A percentile compares a stretch with the other conserved stretches of the same genome.
Conservation (phyloP, 2,329 filamentous ascomycete species). For the Cladosporium velox region DNA sequence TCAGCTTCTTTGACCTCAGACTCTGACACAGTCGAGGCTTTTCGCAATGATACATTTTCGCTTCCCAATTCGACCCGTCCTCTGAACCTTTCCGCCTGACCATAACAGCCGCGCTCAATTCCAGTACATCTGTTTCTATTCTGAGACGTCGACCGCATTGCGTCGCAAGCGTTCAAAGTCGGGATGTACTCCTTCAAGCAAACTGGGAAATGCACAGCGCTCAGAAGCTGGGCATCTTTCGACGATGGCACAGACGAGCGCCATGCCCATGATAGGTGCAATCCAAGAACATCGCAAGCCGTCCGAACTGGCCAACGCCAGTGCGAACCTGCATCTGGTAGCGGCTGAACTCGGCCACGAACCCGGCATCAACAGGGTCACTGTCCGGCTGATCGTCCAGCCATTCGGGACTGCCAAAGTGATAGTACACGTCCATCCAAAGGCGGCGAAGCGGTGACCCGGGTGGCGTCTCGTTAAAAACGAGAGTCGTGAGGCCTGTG, state of each 20-base stretch:
- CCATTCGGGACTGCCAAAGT: slow-evolving; percentile 18
- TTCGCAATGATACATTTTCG: no score
- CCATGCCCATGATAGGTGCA: background rate
- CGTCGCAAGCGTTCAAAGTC: background rate
- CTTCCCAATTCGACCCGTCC: background rate
- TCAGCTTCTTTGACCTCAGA: accelerated
- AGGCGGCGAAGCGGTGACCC: slow-evolving; percentile 24
- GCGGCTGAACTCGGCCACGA: slow-evolving; percentile 22
- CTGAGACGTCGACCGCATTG: background rate
- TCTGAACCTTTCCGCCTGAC: background rate
- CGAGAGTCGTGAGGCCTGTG: background rate
- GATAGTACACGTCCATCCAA: slow-evolving; percentile 26
- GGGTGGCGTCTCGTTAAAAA: slow-evolving; percentile 25
- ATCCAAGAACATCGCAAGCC: background rate
- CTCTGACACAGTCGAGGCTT: no score
- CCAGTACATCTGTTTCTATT: background rate
- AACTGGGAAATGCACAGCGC: no score
- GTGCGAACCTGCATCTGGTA: background rate
- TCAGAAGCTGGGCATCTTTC: no score
- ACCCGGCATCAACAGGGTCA: slow-evolving; percentile 16
- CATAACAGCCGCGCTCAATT: accelerated
- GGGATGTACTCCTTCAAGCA: no score
- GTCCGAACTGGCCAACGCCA: no score
- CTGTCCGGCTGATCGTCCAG: background rate
- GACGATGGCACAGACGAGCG: background rate